Percentiles rank a stretch among this genome's conserved stretches.
These are phyloP conservation scores for Apiospora pterosperma DNA, from an alignment of 2,329 filamentous ascomycete genomes.

Conservation along the genomic window DNA sequence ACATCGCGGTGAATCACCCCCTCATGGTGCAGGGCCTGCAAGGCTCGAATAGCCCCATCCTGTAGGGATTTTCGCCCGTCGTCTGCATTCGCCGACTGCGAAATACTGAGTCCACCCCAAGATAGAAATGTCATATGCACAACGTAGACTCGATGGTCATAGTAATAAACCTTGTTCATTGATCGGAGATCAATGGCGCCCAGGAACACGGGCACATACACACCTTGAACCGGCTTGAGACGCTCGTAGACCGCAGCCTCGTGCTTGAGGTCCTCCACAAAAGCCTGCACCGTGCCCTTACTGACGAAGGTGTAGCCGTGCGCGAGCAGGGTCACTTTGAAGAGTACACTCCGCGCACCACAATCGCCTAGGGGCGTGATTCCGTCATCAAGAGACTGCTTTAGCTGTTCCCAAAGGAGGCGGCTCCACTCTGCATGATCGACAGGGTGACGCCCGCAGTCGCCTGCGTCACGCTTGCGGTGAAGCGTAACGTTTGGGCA, in stretches of 20 bases:
- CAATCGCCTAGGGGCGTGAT: neutral
- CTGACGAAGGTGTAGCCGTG: slow-evolving; percentile 1
- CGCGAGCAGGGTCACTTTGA: neutral
- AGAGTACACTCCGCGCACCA: neutral
- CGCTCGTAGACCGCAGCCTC: neutral
- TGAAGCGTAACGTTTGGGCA: neutral
- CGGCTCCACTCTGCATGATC: neutral
- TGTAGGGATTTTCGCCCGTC: neutral
- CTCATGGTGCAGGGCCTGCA: neutral
- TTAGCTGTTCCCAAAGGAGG: neutral
- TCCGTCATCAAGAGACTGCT: neutral
- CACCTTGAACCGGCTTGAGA: neutral
- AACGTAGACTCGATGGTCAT: neutral
- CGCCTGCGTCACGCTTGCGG: neutral
- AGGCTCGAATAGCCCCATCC: neutral
- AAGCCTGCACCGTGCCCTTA: neutral
- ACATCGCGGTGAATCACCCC: neutral
- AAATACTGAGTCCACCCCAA: neutral
- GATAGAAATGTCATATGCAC: neutral
- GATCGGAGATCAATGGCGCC: neutral
- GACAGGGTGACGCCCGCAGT: neutral
- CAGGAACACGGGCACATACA: neutral
- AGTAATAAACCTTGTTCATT: neutral
- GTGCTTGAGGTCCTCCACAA: neutral
- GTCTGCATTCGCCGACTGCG: neutral